Conservation (phyloP, 805 yeast species). For the Yarrowia alimentaria region DNA sequence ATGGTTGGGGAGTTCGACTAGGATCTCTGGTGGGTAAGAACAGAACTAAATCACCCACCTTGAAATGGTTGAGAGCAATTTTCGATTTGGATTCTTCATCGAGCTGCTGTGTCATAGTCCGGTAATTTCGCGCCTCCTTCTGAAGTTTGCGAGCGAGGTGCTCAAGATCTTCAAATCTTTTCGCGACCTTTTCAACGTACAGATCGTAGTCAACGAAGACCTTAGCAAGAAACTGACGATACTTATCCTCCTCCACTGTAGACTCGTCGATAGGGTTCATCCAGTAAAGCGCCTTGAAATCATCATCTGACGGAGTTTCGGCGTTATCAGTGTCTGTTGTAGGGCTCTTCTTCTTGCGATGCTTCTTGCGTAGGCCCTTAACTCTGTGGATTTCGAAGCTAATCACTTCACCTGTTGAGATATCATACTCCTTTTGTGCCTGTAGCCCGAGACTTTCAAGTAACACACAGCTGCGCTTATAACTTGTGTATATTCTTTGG, state of each 20-base stretch:
- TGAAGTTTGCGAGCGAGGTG: constrained; percentile 81
- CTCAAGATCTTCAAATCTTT: constrained; percentile 86
- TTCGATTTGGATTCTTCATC: constrained; percentile 46
- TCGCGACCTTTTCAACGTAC: constrained; percentile 51
- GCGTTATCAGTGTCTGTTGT: constrained; percentile 8
- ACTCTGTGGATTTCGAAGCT: constrained; percentile 59
- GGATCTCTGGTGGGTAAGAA: constrained; percentile 75
- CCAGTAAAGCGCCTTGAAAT: constrained; percentile 48
- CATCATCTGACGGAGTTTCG: constrained; percentile 21
- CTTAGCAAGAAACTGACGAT: constrained; percentile 34
- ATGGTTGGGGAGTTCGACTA: constrained; percentile 49
- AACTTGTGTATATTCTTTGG: constrained; percentile 41
- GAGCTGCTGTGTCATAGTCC: constrained; percentile 38
- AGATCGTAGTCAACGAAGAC: constrained; percentile 43
- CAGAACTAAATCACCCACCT: constrained; percentile 71
- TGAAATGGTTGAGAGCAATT: constrained; percentile 66
- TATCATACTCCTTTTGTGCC: constrained; percentile 35
- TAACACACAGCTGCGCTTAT: constrained; percentile 49
- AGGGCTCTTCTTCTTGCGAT: constrained; percentile 7
- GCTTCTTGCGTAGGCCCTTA: constrained; percentile 50
- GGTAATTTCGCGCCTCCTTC: constrained; percentile 59
- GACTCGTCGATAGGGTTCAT: constrained; percentile 20
- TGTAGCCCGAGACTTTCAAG: constrained; percentile 72
- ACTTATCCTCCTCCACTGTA: constrained; percentile 29
- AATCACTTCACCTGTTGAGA: constrained; percentile 44